A percentile compares a stretch with the other conserved stretches of the same genome.
Evolutionary conservation across 2,329 filamentous ascomycete species (phyloP).

Genomic region (Chaetomiaceae sp.): DNA sequence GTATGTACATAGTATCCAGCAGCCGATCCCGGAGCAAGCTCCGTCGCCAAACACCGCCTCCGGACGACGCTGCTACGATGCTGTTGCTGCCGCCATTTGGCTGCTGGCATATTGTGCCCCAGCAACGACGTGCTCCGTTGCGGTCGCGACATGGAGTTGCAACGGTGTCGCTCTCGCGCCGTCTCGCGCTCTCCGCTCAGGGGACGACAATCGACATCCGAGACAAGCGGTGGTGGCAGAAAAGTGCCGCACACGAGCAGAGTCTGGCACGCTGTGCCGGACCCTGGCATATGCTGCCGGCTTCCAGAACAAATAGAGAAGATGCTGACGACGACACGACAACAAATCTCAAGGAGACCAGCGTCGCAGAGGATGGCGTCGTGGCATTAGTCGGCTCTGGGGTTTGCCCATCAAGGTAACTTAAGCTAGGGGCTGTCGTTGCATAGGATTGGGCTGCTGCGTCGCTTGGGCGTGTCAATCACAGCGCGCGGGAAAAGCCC

Average conservation of each 20-base stretch:
- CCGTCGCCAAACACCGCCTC: neutral
- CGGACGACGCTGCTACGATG: too few relatives aligned
- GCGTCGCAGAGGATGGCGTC: neutral
- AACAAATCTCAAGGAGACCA: neutral
- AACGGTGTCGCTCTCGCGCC: too few relatives aligned
- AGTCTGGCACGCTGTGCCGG: constrained; percentile 16
- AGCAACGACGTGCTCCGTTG: too few relatives aligned
- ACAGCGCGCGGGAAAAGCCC: neutral
- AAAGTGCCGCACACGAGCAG: constrained; percentile 18
- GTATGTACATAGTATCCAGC: neutral
- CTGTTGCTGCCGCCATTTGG: too few relatives aligned
- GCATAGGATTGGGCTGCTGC: neutral
- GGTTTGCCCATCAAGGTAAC: neutral
- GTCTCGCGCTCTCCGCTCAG: too few relatives aligned
- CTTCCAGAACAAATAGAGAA: constrained; percentile 23
- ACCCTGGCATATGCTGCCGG: constrained; percentile 15
- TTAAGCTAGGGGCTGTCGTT: neutral
- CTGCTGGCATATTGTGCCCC: too few relatives aligned
- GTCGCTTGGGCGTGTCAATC: constrained; percentile 6
- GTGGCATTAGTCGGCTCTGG: neutral
- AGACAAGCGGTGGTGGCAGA: neutral
- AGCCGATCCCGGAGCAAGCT: neutral
- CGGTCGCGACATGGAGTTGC: too few relatives aligned
- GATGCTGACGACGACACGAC: constrained; percentile 4
- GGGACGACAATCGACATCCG: neutral